These are phyloP conservation scores for Phytophthora colocasiae DNA, from an alignment of 352 stramenopile genomes.

Conservation along the genomic window DNA sequence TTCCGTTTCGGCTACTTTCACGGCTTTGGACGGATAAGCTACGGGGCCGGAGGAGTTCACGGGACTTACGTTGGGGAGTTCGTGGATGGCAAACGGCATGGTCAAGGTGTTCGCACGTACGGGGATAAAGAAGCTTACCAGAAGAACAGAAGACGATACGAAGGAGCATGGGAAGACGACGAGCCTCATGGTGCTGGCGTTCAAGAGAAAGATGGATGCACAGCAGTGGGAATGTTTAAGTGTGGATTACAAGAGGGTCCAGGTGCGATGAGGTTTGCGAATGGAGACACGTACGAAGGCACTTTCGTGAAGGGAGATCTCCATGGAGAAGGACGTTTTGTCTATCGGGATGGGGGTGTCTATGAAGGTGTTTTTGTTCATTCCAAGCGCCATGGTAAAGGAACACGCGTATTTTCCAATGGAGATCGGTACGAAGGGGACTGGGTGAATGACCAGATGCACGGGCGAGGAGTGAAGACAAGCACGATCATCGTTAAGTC, in stretches of 20 bases:
- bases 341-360: constrained; percentile 55
- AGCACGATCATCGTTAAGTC: constrained; percentile 16
- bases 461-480: constrained; percentile 58
- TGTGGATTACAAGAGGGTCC: constrained; percentile 61
- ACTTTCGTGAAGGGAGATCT: constrained; percentile 54
- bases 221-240: constrained; percentile 67
- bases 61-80: constrained; percentile 77
- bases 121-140: constrained; percentile 37
- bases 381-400: constrained; percentile 64
- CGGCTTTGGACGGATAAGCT: constrained; percentile 64
- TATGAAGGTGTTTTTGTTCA: constrained; percentile 63
- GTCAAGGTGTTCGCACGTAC: constrained; percentile 69
- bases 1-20: constrained; percentile 64
- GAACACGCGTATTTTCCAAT: constrained; percentile 55
- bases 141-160: constrained; percentile 46
- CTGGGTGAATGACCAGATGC: constrained; percentile 65
- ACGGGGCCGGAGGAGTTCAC: constrained; percentile 46
- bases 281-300: constrained; percentile 80
- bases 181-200: constrained; percentile 64
- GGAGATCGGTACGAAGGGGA: constrained; percentile 64
- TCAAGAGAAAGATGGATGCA: constrained; percentile 56
- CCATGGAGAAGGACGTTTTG: constrained; percentile 52
- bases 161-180: constrained; percentile 74
- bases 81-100: constrained; percentile 57
- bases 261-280: constrained; percentile 60